phyloP scores from a whole-genome alignment of 2,329 filamentous ascomycete genomes.

The Cladophialophora exuberans region DNA sequence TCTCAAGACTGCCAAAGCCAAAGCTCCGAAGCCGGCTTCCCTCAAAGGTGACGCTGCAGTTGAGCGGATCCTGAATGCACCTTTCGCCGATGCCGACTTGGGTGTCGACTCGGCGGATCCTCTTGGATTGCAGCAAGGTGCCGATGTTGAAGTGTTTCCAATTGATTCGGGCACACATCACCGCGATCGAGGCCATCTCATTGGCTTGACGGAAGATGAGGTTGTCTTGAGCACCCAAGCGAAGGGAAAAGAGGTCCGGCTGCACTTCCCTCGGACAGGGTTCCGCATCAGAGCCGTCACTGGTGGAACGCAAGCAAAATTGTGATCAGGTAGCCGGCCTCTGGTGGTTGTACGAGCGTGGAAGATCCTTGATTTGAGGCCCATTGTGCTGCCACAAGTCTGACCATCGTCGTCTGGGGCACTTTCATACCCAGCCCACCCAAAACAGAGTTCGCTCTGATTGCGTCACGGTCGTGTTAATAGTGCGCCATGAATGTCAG shows the following conservation, averaged over 20 bases:
- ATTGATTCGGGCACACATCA: conserved; percentile 64
- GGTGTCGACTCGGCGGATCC: conserved; percentile 57
- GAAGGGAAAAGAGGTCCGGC: conserved; percentile 49
- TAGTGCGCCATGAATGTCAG: too few species aligned
- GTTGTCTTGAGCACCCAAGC: conserved; percentile 60
- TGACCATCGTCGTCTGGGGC: neutral
- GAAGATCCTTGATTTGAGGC: too few species aligned
- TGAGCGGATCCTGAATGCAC: conserved; percentile 48
- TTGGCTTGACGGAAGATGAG: conserved; percentile 57
- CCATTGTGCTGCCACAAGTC: too few species aligned
- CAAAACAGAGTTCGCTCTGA: neutral
- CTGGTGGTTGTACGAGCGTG: too few species aligned
- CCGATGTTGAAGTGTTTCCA: conserved; percentile 62
- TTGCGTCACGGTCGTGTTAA: conserved; percentile 1
- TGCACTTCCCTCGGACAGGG: conserved; percentile 63
- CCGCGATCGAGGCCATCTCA: conserved; percentile 60
- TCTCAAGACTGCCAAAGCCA: conserved; percentile 48
- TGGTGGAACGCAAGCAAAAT: conserved; percentile 15
- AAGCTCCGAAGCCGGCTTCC: conserved; percentile 45
- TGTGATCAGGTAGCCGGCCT: conserved; percentile 17
- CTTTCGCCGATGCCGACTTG: conserved; percentile 51
- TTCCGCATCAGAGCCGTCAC: conserved; percentile 34
- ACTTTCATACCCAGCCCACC: neutral
- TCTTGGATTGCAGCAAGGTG: conserved; percentile 56
- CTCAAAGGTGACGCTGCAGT: conserved; percentile 61